A percentile compares a stretch with the other conserved stretches of the same genome.
Evolutionary conservation across 148 eudicot species (phyloP).

Genomic region (Spergularia marina): DNA sequence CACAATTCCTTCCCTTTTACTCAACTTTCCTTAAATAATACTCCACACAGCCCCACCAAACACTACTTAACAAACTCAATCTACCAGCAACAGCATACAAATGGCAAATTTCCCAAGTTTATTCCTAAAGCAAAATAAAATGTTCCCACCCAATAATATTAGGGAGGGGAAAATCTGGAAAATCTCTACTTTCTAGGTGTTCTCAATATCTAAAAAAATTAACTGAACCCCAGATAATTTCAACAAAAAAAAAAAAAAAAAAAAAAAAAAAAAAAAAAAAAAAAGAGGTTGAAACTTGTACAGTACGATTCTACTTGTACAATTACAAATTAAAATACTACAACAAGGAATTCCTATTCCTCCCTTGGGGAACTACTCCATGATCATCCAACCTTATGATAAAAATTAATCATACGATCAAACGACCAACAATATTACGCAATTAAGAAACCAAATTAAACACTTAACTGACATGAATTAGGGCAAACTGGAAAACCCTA

Average conservation of each 20-base stretch:
- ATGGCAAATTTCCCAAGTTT: not conserved
- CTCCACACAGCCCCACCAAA: not conserved
- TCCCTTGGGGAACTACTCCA: slow-evolving; percentile 1
- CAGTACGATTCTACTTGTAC: not conserved
- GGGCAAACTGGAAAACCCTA: slow-evolving; percentile 24
- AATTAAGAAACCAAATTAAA: not conserved
- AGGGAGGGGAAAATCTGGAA: not conserved
- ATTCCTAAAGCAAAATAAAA: not conserved
- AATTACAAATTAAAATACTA: not conserved
- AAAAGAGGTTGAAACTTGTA: not conserved
- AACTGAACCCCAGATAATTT: slow-evolving; percentile 3
- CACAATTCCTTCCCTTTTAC: not conserved
- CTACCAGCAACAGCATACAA: slow-evolving; percentile 4
- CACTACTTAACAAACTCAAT: slow-evolving; percentile 7
- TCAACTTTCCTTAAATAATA: not conserved
- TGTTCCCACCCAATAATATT: not conserved
- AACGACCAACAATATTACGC: not conserved
- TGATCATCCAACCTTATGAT: not conserved
- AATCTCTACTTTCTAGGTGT: not conserved
- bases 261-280: not conserved
- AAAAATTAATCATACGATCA: not conserved
- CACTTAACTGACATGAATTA: not conserved
- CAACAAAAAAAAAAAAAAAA: not conserved
- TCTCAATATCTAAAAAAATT: not conserved
- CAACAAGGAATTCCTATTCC: slow-evolving; percentile 7